Evolutionary conservation across 1,139 yeast species (phyloP).

Genomic region (Geotrichum phurueaensis): DNA sequence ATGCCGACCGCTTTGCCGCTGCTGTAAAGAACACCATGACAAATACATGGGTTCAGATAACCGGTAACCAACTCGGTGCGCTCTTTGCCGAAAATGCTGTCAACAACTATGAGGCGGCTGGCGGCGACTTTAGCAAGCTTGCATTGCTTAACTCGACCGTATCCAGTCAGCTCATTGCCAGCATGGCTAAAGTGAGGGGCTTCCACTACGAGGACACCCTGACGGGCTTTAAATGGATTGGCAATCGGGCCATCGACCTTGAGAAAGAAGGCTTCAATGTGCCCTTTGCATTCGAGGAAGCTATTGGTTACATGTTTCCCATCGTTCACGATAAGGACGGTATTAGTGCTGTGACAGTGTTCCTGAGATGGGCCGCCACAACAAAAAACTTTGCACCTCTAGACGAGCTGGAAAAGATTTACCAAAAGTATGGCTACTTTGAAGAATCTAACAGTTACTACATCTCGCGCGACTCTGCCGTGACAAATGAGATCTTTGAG

Average conservation of each 20-base stretch:
- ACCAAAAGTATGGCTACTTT: conserved; percentile 65
- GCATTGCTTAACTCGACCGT: conserved; percentile 84
- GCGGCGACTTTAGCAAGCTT: conserved; percentile 35
- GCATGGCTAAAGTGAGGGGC: conserved; percentile 59
- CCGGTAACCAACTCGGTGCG: conserved; percentile 88
- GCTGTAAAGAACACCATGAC: conserved; percentile 43
- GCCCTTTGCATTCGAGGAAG: conserved; percentile 92
- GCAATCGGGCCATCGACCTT: conserved; percentile 74
- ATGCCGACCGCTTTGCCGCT: conserved; percentile 86
- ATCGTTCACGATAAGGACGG: conserved; percentile 94
- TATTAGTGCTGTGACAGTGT: conserved; percentile 71
- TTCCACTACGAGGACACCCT: conserved; percentile 72
- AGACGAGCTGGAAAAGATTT: conserved; percentile 54
- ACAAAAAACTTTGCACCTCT: conserved; percentile 33
- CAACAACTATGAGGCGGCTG: conserved; percentile 33
- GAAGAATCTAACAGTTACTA: conserved; percentile 87
- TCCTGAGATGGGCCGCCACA: conserved; percentile 59
- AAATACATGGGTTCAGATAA: conserved; percentile 65
- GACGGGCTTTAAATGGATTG: conserved; percentile 97
- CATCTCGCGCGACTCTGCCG: conserved; percentile 48
- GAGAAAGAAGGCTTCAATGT: conserved; percentile 59
- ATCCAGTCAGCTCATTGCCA: conserved; percentile 72
- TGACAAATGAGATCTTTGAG: conserved; percentile 50
- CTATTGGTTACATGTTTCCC: conserved; percentile 88
- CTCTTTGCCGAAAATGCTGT: conserved; percentile 67